These are phyloP conservation scores for Chenopodium suecicum DNA, from an alignment of 148 eudicot species.

Conservation along the genomic window DNA sequence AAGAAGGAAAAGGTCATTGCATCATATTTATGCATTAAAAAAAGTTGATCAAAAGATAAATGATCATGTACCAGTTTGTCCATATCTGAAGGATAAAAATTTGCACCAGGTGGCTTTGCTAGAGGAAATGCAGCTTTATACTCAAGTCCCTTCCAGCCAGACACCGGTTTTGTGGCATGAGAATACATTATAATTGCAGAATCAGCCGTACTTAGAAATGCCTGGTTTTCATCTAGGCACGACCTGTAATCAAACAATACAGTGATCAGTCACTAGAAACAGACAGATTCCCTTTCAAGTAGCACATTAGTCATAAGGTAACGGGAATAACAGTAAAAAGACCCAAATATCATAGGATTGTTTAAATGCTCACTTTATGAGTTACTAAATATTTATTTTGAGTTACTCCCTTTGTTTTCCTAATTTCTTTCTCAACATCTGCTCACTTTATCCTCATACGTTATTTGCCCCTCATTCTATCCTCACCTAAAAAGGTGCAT, in stretches of 20 bases:
- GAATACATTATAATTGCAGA: slow-evolving; percentile 66
- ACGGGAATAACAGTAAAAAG: no score
- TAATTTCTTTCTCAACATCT: no score
- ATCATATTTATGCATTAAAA: background rate
- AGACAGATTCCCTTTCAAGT: background rate
- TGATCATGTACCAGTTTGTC: slow-evolving; percentile 62
- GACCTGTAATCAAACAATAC: slow-evolving; percentile 53
- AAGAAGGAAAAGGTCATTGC: background rate
- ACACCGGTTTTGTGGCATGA: slow-evolving; percentile 59
- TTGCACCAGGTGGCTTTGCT: slow-evolving; percentile 75
- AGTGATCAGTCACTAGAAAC: slow-evolving; percentile 3
- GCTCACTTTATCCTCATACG: no score
- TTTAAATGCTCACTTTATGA: no score
- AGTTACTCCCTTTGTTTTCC: no score
- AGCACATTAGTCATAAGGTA: background rate
- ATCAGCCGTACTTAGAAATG: slow-evolving; percentile 87
- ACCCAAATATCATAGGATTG: no score
- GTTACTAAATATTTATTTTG: no score
- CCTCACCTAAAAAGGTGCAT: no score
- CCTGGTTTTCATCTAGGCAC: slow-evolving; percentile 71
- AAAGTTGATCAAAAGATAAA: background rate
- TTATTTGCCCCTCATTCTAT: no score
- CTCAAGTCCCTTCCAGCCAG: slow-evolving; percentile 88
- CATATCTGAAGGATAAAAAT: slow-evolving; percentile 95
- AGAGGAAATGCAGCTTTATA: slow-evolving; percentile 80